A percentile compares a stretch with the other conserved stretches of the same genome.
These are phyloP conservation scores for Sclerotinia sclerotiorum DNA, from an alignment of 2,329 filamentous ascomycete species.

Conservation along the genomic window DNA sequence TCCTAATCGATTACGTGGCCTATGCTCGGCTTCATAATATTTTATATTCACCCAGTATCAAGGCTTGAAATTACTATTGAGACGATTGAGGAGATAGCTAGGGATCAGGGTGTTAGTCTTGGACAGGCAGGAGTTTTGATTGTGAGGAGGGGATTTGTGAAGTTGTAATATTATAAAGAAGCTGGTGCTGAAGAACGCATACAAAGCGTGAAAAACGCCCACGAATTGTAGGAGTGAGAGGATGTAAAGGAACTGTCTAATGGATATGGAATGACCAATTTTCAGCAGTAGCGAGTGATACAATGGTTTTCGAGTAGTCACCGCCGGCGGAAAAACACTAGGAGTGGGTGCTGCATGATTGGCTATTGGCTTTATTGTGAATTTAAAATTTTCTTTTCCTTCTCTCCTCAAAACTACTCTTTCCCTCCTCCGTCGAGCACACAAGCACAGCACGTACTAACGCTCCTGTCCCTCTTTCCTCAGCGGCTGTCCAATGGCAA, in stretches of 20 bases:
- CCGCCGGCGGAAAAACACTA: constrained; percentile 30
- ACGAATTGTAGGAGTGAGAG: constrained; percentile 31
- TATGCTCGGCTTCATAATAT: constrained; percentile 41
- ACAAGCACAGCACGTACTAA: neutral
- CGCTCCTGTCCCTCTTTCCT: constrained; percentile 30
- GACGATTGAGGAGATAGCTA: constrained; percentile 47
- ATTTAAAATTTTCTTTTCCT: neutral
- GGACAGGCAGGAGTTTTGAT: constrained; percentile 52
- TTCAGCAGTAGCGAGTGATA: constrained; percentile 37
- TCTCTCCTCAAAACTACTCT: neutral
- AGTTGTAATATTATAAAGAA: constrained; percentile 40
- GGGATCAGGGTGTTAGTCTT: constrained; percentile 47
- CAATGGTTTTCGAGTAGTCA: constrained; percentile 35
- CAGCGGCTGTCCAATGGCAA: constrained; percentile 33
- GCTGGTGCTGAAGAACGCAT: constrained; percentile 24
- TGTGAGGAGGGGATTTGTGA: constrained; percentile 49
- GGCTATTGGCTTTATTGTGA: constrained; percentile 32
- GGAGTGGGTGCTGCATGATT: constrained; percentile 34
- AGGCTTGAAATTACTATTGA: constrained; percentile 41
- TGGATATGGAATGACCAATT: constrained; percentile 39
- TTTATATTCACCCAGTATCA: constrained; percentile 42
- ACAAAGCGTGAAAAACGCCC: constrained; percentile 21
- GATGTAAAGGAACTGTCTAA: constrained; percentile 30
- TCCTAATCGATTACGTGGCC: constrained; percentile 53
- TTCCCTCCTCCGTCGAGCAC: neutral